Percentiles rank a stretch among this genome's conserved stretches.
Conservation (phyloP, 2,329 filamentous ascomycete genomes). For the Botrytis hyacinthi region DNA sequence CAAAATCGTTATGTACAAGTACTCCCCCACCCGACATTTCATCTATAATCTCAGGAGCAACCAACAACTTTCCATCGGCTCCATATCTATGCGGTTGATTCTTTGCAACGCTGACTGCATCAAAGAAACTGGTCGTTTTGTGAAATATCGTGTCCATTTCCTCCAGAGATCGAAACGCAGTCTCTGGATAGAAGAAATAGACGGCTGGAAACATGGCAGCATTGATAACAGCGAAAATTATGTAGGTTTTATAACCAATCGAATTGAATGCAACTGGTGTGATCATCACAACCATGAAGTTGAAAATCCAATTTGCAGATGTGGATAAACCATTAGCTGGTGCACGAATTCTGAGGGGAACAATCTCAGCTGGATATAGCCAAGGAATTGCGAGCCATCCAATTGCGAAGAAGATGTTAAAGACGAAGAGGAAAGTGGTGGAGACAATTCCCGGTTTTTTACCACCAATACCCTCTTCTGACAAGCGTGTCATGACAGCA, state of each 20-base stretch:
- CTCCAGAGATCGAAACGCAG: conserved; percentile 29
- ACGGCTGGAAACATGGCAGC: conserved; percentile 41
- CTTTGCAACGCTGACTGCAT: conserved; percentile 5
- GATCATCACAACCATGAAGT: conserved; percentile 43
- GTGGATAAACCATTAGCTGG: conserved; percentile 55
- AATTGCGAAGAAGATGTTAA: conserved; percentile 53
- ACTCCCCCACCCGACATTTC: neutral
- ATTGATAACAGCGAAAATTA: conserved; percentile 51
- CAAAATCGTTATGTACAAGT: neutral
- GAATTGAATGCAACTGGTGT: conserved; percentile 44
- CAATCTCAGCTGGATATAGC: conserved; percentile 59
- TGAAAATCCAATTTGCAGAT: conserved; percentile 51
- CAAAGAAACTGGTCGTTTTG: neutral
- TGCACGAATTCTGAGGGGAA: conserved; percentile 51
- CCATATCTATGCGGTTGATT: conserved; percentile 8
- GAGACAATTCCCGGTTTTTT: conserved; percentile 26
- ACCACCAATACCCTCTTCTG: conserved; percentile 31
- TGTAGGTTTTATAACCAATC: conserved; percentile 61
- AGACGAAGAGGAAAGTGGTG: conserved; percentile 45
- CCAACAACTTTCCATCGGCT: conserved; percentile 5
- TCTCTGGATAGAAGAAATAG: conserved; percentile 53
- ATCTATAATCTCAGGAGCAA: conserved; percentile 2
- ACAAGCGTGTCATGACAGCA: conserved; percentile 43
- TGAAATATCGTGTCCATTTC: conserved; percentile 18
- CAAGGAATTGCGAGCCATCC: conserved; percentile 45